phyloP scores from a whole-genome alignment of 2,329 filamentous ascomycete species.

The Fusarium longipes region DNA sequence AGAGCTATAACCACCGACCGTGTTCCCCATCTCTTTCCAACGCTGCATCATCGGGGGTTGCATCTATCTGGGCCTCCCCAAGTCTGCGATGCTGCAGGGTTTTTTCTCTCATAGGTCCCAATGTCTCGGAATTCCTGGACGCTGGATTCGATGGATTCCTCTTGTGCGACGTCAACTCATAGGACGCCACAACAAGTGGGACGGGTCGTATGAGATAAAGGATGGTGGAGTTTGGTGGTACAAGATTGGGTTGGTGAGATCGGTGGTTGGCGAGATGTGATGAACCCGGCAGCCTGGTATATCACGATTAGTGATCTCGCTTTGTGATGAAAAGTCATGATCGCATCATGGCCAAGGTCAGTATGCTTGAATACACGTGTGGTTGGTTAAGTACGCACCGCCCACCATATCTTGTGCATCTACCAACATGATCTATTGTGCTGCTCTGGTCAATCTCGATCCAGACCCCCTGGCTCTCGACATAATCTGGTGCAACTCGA shows the following conservation, averaged over 20 bases:
- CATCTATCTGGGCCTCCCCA: not conserved
- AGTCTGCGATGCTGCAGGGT: constrained; percentile 25
- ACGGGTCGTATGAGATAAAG: constrained; percentile 6
- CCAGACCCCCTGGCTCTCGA: constrained; percentile 38
- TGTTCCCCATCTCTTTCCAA: constrained; percentile 17
- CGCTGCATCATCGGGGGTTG: constrained; percentile 40
- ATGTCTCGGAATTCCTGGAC: constrained; percentile 45
- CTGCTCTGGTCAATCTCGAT: constrained; percentile 35
- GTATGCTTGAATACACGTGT: not conserved
- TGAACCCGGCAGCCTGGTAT: constrained; percentile 33
- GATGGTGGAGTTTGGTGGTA: constrained; percentile 27
- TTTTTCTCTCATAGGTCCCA: not conserved
- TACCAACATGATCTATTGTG: constrained; percentile 23
- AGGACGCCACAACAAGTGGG: constrained; percentile 29
- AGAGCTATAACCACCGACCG: constrained; percentile 22
- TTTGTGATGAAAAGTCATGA: constrained; percentile 14
- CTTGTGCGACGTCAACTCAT: constrained; percentile 19
- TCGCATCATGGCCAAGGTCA: not conserved
- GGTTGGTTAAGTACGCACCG: not conserved
- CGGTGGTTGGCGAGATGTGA: constrained; percentile 24
- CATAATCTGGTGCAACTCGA: constrained; percentile 44
- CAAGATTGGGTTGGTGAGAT: constrained; percentile 29
- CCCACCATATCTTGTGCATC: constrained; percentile 17
- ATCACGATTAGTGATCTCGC: constrained; percentile 10
- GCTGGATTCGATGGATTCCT: constrained; percentile 12